Conservation (phyloP, 2,329 filamentous ascomycete genomes). For the Fusarium hostae region DNA sequence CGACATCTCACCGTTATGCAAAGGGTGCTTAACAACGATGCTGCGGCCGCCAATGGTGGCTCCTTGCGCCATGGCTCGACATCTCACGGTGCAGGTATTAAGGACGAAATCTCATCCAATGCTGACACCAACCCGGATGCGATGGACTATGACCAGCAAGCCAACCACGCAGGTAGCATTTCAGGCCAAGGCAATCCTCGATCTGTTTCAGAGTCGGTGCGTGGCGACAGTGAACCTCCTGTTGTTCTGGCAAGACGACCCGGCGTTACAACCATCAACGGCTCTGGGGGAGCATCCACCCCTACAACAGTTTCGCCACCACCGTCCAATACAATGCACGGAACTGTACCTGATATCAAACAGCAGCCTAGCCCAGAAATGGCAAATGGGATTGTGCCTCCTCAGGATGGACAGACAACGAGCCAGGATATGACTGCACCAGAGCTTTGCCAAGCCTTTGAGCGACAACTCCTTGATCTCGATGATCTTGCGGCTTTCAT, state of each 20-base stretch:
- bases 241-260: conserved; percentile 60
- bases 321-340: conserved; percentile 41
- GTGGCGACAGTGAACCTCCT: conserved; percentile 65
- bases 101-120: conserved; percentile 67
- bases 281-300: conserved; percentile 60
- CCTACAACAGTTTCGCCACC: conserved; percentile 60
- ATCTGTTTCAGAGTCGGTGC: conserved; percentile 54
- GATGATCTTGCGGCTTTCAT: conserved; percentile 72
- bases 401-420: conserved; percentile 49
- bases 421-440: conserved; percentile 67
- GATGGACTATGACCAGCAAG: conserved; percentile 67
- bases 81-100: conserved; percentile 51
- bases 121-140: conserved; percentile 65
- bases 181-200: conserved; percentile 49
- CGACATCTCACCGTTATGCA: conserved; percentile 71
- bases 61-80: conserved; percentile 50
- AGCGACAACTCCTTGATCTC: conserved; percentile 68
- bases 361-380: conserved; percentile 51
- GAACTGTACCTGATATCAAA: conserved; percentile 50
- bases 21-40: conserved; percentile 67
- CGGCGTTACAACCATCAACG: conserved; percentile 69
- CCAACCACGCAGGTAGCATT: conserved; percentile 33
- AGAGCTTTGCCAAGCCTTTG: conserved; percentile 68
- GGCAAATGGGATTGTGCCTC: conserved; percentile 47
- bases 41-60: conserved; percentile 47